A percentile compares a stretch with the other conserved stretches of the same genome.
These are phyloP conservation scores for Trichoderma oligosporum DNA, from an alignment of 2,329 filamentous ascomycete genomes.

Conservation along the genomic window DNA sequence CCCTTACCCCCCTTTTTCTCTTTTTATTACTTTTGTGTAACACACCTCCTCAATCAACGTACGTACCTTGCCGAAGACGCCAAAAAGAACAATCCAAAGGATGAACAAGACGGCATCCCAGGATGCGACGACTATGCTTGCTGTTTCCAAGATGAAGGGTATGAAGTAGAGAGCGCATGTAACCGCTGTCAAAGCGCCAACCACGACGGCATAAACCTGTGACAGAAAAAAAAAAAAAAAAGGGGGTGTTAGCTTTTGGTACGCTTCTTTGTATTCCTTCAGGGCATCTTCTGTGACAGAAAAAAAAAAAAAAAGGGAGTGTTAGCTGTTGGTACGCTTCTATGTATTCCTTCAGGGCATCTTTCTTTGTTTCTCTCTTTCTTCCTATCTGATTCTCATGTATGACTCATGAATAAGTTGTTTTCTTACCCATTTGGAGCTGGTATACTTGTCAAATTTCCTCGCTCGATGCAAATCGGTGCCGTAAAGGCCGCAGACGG, in stretches of 20 bases:
- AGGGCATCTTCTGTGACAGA: too few species aligned
- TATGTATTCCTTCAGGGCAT: too few species aligned
- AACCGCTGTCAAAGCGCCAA: constrained; percentile 61
- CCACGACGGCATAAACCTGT: constrained; percentile 68
- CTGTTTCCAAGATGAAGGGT: constrained; percentile 55
- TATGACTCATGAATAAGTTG: background rate
- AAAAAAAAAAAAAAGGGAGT: too few species aligned
- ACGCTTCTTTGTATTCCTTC: background rate
- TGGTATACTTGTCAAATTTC: constrained; percentile 46
- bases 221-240: background rate
- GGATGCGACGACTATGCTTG: constrained; percentile 49
- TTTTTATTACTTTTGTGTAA: background rate
- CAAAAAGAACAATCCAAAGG: constrained; percentile 78
- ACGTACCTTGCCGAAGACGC: constrained; percentile 67
- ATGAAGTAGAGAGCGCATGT: constrained; percentile 64
- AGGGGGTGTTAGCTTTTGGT: constrained; percentile 1
- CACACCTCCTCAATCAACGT: background rate
- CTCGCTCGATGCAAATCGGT: constrained; percentile 58
- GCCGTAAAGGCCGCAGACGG: constrained; percentile 76
- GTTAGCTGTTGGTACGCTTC: too few species aligned
- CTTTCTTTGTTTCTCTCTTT: too few species aligned
- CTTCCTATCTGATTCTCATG: background rate
- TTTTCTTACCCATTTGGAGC: constrained; percentile 65
- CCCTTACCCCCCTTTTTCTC: background rate
- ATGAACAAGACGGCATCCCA: constrained; percentile 72